Base-by-base conservation (phyloP, 495 filamentous ascomycete species). In the Apiosordaria backusii region DNA sequence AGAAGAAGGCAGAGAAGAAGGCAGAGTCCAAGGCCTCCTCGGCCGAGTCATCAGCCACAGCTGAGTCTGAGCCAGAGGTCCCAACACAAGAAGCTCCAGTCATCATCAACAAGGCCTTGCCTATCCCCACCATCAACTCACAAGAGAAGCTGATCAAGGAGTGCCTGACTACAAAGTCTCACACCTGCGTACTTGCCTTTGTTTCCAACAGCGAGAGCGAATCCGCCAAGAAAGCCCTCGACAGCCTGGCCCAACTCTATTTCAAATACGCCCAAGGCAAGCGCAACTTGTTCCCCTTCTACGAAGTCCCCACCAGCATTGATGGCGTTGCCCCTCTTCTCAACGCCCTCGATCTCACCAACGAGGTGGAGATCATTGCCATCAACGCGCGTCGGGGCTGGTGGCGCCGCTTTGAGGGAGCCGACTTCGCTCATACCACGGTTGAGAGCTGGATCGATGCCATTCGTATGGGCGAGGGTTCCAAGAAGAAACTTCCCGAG, bases 361-460 rank as follows among this genome's bases (percentile, higher is more conserved):
- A 76, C 3, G 82, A 85, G 21, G 72, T 83, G 1, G 88, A 94
- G 68, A 72, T 98, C 50, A 79, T 98, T 45, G 93, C 92, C 10
- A 71, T 96, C 50, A 97, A 97, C 76, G 91, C 86, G 9, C 88
- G 91, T 68, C 83, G 92, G 45, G 86, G 87, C 23, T 98, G 95
- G 96, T 96, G 88, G 84, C 87, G 90, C 67, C 86, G 83, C 50
- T 96, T 89, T 70, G 78, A 82, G 45, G 78, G 80, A 4, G 77
- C 73, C 18, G 84, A 88, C 23, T 91, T 87, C 66, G 82, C 80
- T 13, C 73, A 83, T 29, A 81, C 82, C 35, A 82, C 83, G 10
- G 78, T 98, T 45, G 92, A 96, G 76, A 79, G 81, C 62, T 98
- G 93, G 93, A 83, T 98, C 67, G 95, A 99, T 75, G 85, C 84